A percentile compares a stretch with the other conserved stretches of the same genome.
phyloP scores from a whole-genome alignment of 345 rosid genomes.

The Salix udensis region DNA sequence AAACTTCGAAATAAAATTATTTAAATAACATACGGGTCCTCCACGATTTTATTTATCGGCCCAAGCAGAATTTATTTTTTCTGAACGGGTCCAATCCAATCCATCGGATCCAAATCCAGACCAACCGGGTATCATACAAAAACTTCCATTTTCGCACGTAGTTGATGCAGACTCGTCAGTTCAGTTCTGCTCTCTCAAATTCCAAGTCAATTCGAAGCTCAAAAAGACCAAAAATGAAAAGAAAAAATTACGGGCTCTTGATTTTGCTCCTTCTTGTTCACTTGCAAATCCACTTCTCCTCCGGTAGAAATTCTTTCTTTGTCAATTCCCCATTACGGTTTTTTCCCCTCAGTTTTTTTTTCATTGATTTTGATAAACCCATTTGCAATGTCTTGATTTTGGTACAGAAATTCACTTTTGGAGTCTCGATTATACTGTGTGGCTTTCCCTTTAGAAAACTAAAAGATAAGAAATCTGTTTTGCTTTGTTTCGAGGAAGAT shows the following conservation, averaged over 20 bases:
- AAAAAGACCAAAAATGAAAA: conserved; percentile 8
- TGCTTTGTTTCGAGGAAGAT: background rate
- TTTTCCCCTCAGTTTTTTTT: background rate
- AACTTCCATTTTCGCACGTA: background rate
- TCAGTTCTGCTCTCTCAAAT: background rate
- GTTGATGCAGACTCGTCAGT: background rate
- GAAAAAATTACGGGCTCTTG: background rate
- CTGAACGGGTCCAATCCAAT: background rate
- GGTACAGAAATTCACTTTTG: background rate
- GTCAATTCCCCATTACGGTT: background rate
- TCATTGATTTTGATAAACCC: background rate
- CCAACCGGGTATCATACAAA: background rate
- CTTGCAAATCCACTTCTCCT: conserved; percentile 23
- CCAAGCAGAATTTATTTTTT: background rate
- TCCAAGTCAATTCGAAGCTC: background rate
- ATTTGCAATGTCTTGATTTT: background rate
- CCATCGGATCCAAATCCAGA: background rate
- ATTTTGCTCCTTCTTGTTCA: conserved; percentile 21
- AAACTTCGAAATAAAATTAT: background rate
- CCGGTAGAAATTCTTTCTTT: conserved; percentile 29
- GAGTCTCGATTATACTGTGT: background rate
- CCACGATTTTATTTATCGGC: background rate
- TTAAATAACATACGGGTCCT: background rate
- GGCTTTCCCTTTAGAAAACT: background rate
- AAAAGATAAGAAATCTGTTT: background rate